Evolutionary conservation across 2,329 filamentous ascomycete genomes (phyloP).

Genomic region (Lasiodiplodia sp.): DNA sequence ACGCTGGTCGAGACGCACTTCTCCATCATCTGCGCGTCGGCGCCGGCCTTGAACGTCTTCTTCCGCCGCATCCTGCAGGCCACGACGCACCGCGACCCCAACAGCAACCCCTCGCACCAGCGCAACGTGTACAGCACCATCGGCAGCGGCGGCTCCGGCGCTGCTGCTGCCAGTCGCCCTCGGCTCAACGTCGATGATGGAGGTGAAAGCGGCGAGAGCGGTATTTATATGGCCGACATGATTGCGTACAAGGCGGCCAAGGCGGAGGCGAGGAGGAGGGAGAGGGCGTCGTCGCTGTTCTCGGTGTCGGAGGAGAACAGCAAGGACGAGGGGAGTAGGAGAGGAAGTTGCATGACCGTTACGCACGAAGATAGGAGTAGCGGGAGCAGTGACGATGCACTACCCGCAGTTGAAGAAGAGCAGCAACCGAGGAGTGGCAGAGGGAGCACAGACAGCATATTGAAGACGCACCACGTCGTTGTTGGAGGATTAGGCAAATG

Average conservation of each 20-base stretch:
- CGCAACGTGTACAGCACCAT: not conserved
- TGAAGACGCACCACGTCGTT: too few relatives aligned
- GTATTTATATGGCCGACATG: constrained; percentile 10
- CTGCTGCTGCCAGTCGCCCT: not conserved
- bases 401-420: too few relatives aligned
- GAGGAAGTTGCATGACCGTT: too few relatives aligned
- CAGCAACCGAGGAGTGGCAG: too few relatives aligned
- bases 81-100: not conserved
- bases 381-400: too few relatives aligned
- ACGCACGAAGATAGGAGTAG: too few relatives aligned
- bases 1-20: constrained; percentile 52
- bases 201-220: not conserved
- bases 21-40: constrained; percentile 53
- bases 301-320: too few relatives aligned
- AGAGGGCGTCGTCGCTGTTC: not conserved
- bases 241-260: not conserved
- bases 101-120: not conserved
- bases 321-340: too few relatives aligned
- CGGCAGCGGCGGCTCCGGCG: not conserved
- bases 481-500: too few relatives aligned
- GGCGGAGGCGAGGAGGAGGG: not conserved
- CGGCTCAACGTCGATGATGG: not conserved
- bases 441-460: too few relatives aligned
- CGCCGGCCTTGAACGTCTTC: constrained; percentile 54
- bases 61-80: constrained; percentile 31